phyloP scores from a whole-genome alignment of 75 land plant genomes.

The Picea sitchensis region DNA sequence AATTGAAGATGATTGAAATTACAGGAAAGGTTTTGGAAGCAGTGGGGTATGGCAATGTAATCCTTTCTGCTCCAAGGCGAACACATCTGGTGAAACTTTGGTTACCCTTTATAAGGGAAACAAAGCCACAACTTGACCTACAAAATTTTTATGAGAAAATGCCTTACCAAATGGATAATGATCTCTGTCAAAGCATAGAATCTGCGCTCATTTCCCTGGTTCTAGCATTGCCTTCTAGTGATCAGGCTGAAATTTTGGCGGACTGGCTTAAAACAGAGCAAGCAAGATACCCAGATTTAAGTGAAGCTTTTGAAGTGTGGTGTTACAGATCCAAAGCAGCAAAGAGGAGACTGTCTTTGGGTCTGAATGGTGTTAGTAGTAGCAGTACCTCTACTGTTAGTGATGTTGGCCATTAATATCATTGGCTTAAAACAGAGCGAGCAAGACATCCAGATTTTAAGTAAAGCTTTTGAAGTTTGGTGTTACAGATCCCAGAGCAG shows the following conservation, averaged over 20 bases:
- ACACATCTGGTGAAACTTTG: constrained; percentile 58
- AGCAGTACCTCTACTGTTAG: too few species aligned
- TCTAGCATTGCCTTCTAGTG: constrained; percentile 64
- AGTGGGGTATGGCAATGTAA: constrained; percentile 71
- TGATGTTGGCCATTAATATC: too few species aligned
- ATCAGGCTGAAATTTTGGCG: constrained; percentile 69
- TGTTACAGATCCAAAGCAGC: constrained; percentile 84
- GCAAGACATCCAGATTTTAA: constrained; percentile 65
- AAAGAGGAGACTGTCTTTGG: constrained; percentile 50
- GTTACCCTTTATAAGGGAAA: constrained; percentile 70
- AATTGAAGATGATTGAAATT: constrained; percentile 64
- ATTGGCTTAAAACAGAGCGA: constrained; percentile 37
- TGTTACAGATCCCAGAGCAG: constrained; percentile 80
- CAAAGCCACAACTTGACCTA: constrained; percentile 28
- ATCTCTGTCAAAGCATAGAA: constrained; percentile 67
- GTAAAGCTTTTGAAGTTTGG: constrained; percentile 93
- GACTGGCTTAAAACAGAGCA: constrained; percentile 69
- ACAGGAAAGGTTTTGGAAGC: constrained; percentile 68
- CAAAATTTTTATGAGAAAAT: constrained; percentile 23
- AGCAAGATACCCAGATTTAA: constrained; percentile 68
- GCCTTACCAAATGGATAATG: constrained; percentile 36
- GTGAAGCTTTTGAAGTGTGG: constrained; percentile 94
- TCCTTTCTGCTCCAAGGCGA: constrained; percentile 47
- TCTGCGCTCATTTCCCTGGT: constrained; percentile 66
- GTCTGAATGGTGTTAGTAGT: constrained; percentile 18